phyloP scores from a whole-genome alignment of 352 stramenopile species.

The Phytopythium litorale region DNA sequence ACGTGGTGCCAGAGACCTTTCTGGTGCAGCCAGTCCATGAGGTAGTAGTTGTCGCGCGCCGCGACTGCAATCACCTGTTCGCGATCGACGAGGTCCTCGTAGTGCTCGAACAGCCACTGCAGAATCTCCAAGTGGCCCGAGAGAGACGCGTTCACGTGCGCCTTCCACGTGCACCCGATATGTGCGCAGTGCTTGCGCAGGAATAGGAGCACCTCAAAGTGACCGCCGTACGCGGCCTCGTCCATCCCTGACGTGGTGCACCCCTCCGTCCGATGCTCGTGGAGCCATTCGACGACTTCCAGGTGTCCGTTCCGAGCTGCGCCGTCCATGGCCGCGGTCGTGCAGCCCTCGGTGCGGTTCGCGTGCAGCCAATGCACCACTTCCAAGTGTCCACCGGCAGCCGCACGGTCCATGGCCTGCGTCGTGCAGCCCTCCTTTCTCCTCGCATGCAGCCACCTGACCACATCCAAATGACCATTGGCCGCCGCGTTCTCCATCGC shows the following conservation, averaged over 20 bases:
- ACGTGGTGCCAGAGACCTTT: slow-evolving; percentile 4
- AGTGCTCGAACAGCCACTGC: slow-evolving; percentile 5
- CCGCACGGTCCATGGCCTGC: slow-evolving; percentile 20
- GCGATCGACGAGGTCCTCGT: neutral
- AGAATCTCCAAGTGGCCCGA: slow-evolving; percentile 1
- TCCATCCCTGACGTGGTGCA: slow-evolving; percentile 4
- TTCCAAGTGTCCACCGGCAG: slow-evolving; percentile 20
- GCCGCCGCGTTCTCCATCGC: slow-evolving; percentile 27
- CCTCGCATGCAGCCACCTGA: slow-evolving; percentile 21
- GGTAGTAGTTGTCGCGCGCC: slow-evolving; percentile 4
- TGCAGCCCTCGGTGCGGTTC: slow-evolving; percentile 22
- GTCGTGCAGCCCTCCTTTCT: slow-evolving; percentile 26
- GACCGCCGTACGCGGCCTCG: neutral
- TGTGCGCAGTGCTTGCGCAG: neutral
- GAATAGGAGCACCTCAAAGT: slow-evolving; percentile 4
- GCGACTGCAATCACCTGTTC: neutral
- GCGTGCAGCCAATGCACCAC: slow-evolving; percentile 24
- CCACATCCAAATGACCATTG: slow-evolving; percentile 16
- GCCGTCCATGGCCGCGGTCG: slow-evolving; percentile 19
- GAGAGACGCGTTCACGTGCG: slow-evolving; percentile 2
- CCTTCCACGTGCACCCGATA: slow-evolving; percentile 3
- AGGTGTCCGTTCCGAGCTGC: slow-evolving; percentile 15
- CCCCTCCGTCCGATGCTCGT: slow-evolving; percentile 4
- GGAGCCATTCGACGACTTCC: slow-evolving; percentile 21
- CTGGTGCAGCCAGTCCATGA: slow-evolving; percentile 8